phyloP scores from a whole-genome alignment of 345 rosid genomes.

The Chamaenerion angustifolium region DNA sequence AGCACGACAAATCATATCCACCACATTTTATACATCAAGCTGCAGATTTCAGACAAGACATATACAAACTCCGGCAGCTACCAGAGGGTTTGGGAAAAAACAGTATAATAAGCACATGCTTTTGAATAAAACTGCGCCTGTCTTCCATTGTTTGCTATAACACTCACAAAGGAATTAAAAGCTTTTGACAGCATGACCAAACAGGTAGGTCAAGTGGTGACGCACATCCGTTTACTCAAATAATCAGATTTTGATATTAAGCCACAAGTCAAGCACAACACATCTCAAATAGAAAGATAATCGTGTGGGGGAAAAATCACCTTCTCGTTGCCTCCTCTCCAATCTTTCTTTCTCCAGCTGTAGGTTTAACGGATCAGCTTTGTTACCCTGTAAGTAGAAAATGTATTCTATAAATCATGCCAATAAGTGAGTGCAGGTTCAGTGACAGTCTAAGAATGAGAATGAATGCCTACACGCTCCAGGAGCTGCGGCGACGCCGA shows the following conservation, averaged over 20 bases:
- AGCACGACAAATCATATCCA: background rate
- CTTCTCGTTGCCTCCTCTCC: slow-evolving; percentile 62
- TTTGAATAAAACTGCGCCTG: too few species aligned
- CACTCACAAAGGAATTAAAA: too few species aligned
- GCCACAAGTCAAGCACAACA: background rate
- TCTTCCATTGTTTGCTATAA: too few species aligned
- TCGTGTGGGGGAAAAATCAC: slow-evolving; percentile 17
- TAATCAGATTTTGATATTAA: background rate
- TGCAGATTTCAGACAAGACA: background rate
- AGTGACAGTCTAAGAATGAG: background rate
- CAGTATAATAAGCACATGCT: too few species aligned
- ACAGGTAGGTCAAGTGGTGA: too few species aligned
- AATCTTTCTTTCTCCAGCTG: slow-evolving; percentile 55
- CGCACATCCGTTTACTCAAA: background rate
- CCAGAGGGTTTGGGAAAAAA: too few species aligned
- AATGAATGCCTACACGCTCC: slow-evolving; percentile 42
- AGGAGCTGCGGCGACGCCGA: too few species aligned
- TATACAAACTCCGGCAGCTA: too few species aligned
- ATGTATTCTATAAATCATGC: background rate
- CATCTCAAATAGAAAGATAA: background rate
- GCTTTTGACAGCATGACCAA: too few species aligned
- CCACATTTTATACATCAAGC: background rate
- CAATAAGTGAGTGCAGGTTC: background rate
- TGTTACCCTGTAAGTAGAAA: slow-evolving; percentile 40
- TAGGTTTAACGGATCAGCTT: slow-evolving; percentile 42